These are phyloP conservation scores for Sporothrix dimorphospora DNA, from an alignment of 2,329 filamentous ascomycete species.

Conservation along the genomic window DNA sequence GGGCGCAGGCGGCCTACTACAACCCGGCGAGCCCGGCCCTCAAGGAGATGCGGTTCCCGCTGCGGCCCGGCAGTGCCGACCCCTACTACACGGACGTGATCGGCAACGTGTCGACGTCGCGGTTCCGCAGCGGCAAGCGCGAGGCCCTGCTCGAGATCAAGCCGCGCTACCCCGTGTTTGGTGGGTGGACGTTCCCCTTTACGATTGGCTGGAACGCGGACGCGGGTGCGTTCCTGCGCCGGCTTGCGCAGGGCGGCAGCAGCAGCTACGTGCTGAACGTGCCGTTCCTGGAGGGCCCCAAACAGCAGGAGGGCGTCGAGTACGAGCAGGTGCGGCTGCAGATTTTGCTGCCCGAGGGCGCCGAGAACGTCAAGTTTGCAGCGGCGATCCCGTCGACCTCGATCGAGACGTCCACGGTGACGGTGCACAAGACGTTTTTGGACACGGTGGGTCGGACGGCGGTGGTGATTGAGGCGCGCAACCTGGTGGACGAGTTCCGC, in stretches of 20 bases:
- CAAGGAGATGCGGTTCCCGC: constrained; percentile 78
- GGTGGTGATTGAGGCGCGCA: constrained; percentile 77
- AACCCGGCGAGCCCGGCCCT: constrained; percentile 77
- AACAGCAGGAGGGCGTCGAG: constrained; percentile 79
- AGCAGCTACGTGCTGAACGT: constrained; percentile 83
- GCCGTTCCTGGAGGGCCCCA: constrained; percentile 91
- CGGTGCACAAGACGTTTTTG: constrained; percentile 84
- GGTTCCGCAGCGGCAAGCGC: constrained; percentile 75
- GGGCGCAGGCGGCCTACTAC: constrained; percentile 73
- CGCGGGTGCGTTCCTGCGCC: constrained; percentile 74
- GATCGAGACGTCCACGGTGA: constrained; percentile 61
- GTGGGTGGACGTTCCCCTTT: constrained; percentile 98
- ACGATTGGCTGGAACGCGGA: constrained; percentile 94
- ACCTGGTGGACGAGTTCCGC: constrained; percentile 87
- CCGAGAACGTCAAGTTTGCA: constrained; percentile 76
- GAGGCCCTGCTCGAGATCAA: constrained; percentile 87
- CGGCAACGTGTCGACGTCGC: constrained; percentile 93
- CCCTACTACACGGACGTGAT: constrained; percentile 96
- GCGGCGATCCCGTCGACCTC: constrained; percentile 69
- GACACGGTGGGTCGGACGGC: constrained; percentile 89
- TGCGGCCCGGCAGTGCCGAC: constrained; percentile 78
- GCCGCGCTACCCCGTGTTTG: constrained; percentile 94
- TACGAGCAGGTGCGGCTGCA: constrained; percentile 81
- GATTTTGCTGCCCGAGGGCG: constrained; percentile 88
- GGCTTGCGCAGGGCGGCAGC: constrained; percentile 52